A percentile compares a stretch with the other conserved stretches of the same genome.
These are phyloP conservation scores for Haplosporangium sp. DNA, from an alignment of 371 early-diverging fungal species.

Conservation along the genomic window DNA sequence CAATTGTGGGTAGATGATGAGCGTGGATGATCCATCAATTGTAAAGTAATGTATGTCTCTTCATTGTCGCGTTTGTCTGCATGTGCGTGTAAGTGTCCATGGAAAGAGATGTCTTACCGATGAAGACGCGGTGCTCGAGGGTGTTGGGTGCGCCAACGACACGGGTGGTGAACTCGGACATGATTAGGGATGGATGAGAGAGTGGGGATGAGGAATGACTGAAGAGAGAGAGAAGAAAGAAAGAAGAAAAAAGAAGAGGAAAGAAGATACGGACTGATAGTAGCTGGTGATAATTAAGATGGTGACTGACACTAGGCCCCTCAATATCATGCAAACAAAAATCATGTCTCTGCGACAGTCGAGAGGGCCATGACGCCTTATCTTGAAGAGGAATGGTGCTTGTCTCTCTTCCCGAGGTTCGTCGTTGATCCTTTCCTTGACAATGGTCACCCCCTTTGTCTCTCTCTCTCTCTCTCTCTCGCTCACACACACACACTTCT, in stretches of 20 bases:
- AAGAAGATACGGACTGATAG: conserved; percentile 3
- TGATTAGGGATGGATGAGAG: conserved; percentile 27
- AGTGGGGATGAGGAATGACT: neutral
- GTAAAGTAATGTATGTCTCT: neutral
- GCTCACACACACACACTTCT: conserved; percentile 2
- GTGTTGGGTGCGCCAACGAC: conserved; percentile 89
- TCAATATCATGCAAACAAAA: conserved; percentile 7
- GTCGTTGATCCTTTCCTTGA: too few species aligned
- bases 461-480: conserved; percentile 7
- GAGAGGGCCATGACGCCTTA: too few species aligned
- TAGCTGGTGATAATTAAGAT: neutral
- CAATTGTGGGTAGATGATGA: neutral
- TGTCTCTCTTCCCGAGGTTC: neutral
- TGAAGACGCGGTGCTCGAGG: conserved; percentile 87
- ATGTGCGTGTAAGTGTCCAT: neutral
- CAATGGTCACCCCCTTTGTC: neutral
- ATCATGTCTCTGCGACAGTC: too few species aligned
- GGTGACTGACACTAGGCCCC: conserved; percentile 4
- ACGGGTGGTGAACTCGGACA: conserved; percentile 78
- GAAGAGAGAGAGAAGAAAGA: conserved; percentile 2
- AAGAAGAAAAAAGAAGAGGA: conserved; percentile 23
- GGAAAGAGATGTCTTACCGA: conserved; percentile 68
- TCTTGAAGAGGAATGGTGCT: too few species aligned
- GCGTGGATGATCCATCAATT: conserved; percentile 4
- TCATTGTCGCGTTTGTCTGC: neutral